These are phyloP conservation scores for Azolla pinnata DNA, from an alignment of 75 land plant species.

Conservation along the genomic window DNA sequence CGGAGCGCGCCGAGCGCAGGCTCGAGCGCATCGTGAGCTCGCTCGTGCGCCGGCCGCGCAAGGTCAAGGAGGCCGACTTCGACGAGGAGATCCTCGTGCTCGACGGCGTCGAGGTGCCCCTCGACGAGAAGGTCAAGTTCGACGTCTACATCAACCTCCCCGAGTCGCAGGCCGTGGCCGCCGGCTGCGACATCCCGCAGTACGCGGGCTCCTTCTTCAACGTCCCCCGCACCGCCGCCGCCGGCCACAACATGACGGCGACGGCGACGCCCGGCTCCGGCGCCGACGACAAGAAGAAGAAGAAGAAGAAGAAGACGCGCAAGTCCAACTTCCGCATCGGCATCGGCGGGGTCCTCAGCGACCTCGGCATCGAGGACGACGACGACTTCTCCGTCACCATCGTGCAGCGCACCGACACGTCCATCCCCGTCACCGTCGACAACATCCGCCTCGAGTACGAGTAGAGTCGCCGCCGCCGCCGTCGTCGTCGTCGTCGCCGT, in stretches of 20 bases:
- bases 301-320: not conserved
- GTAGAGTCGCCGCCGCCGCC: too few relatives aligned
- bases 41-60: not conserved
- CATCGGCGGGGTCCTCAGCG: slow-evolving; percentile 8
- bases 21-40: not conserved
- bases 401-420: slow-evolving; percentile 6
- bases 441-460: slow-evolving; percentile 5
- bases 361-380: slow-evolving; percentile 14
- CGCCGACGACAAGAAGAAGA: too few relatives aligned
- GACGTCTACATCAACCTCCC: slow-evolving; percentile 44
- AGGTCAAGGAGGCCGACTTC: slow-evolving; percentile 5
- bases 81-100: slow-evolving; percentile 12
- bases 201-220: slow-evolving; percentile 49
- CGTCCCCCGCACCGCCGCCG: slow-evolving; percentile 27
- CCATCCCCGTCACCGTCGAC: slow-evolving; percentile 3
- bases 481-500: too few relatives aligned
- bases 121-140: slow-evolving; percentile 28
- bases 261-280: slow-evolving; percentile 2
- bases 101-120: slow-evolving; percentile 22
- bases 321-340: slow-evolving; percentile 25
- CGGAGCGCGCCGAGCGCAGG: not conserved
- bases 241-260: slow-evolving; percentile 13
- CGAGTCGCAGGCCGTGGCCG: slow-evolving; percentile 2
- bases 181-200: slow-evolving; percentile 17
- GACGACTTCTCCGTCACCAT: slow-evolving; percentile 9